Conservation (phyloP, 257 asterid genomes). For the Rhazya stricta region DNA sequence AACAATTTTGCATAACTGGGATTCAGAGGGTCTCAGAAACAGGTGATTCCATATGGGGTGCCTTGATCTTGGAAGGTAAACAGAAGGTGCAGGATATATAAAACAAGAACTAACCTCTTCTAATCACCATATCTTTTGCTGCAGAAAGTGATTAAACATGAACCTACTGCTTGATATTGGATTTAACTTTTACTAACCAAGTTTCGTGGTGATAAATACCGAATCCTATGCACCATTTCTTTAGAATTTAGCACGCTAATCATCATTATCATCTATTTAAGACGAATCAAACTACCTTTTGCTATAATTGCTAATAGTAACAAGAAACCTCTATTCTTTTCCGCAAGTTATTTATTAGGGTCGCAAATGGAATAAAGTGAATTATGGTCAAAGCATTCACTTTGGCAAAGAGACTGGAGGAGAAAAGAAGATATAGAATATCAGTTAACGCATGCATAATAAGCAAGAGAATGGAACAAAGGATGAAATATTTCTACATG, state of each 20-base stretch:
- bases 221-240: neutral
- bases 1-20: neutral
- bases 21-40: neutral
- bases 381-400: neutral
- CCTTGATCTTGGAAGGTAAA: neutral
- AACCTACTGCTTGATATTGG: too few species aligned
- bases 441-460: slow-evolving; percentile 7
- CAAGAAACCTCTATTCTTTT: neutral
- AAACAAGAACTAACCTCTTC: neutral
- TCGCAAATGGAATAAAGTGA: neutral
- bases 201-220: neutral
- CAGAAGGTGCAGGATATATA: neutral
- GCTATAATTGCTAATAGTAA: neutral
- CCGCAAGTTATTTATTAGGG: neutral
- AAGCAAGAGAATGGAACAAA: neutral
- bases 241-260: neutral
- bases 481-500: neutral
- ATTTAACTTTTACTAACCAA: too few species aligned
- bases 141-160: neutral
- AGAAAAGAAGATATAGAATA: neutral
- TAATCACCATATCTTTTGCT: neutral
- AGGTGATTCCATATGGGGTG: neutral
- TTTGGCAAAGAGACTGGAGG: neutral
- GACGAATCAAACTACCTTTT: neutral
- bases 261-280: neutral